phyloP scores from a whole-genome alignment of 345 rosid genomes.

The Bruguiera parviflora region DNA sequence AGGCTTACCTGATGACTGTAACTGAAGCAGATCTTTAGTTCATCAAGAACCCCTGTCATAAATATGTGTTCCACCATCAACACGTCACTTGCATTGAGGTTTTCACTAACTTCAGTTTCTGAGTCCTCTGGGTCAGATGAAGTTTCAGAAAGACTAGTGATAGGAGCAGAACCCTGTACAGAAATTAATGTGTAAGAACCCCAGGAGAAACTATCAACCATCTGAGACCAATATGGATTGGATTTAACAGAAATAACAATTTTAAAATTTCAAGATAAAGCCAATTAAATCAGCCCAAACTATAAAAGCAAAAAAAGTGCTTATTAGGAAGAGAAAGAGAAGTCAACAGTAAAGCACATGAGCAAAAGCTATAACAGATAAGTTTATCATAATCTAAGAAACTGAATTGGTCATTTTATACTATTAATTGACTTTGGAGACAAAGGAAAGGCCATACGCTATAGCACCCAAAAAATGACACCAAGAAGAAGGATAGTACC shows the following conservation, averaged over 20 bases:
- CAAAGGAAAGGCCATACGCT: too few species aligned
- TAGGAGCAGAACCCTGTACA: conserved; percentile 75
- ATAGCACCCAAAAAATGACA: neutral
- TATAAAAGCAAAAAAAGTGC: neutral
- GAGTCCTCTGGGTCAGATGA: conserved; percentile 78
- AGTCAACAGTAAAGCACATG: neutral
- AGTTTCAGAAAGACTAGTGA: conserved; percentile 77
- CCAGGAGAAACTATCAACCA: too few species aligned
- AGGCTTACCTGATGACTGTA: conserved; percentile 59
- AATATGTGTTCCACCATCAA: conserved; percentile 58
- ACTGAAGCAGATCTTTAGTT: conserved; percentile 71
- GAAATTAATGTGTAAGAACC: conserved; percentile 13
- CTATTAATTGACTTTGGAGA: too few species aligned
- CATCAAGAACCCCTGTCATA: conserved; percentile 86
- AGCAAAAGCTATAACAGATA: too few species aligned
- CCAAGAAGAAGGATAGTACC: neutral
- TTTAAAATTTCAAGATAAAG: too few species aligned
- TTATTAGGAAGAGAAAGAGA: neutral
- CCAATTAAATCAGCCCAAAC: neutral
- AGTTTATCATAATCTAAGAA: neutral
- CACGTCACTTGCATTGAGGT: conserved; percentile 33
- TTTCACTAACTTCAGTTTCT: conserved; percentile 49
- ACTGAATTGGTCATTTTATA: too few species aligned
- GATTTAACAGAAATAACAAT: too few species aligned
- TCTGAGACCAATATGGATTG: too few species aligned